Conservation (phyloP, 2,329 filamentous ascomycete species). For the Fusarium irregulare region DNA sequence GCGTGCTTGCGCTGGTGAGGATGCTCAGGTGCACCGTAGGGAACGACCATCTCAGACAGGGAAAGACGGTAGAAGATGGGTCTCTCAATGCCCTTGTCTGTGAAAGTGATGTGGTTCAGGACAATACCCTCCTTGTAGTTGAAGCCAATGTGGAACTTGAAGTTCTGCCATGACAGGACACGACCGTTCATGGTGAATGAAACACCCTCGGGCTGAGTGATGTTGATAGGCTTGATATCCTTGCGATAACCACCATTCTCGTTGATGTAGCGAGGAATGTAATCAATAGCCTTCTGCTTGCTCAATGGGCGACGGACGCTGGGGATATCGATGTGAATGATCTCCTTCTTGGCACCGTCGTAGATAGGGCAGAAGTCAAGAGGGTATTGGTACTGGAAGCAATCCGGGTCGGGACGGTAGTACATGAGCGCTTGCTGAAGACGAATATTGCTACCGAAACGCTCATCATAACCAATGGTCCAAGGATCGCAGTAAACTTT, state of each 20-base stretch:
- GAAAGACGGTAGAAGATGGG: conserved; percentile 91
- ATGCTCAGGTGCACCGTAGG: conserved; percentile 83
- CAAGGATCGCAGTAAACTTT: conserved; percentile 97
- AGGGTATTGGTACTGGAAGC: conserved; percentile 90
- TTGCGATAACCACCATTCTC: conserved; percentile 79
- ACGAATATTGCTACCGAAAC: conserved; percentile 81
- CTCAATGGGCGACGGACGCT: conserved; percentile 79
- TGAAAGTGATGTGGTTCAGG: conserved; percentile 89
- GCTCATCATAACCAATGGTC: conserved; percentile 95
- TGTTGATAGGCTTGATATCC: conserved; percentile 86
- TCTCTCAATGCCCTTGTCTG: conserved; percentile 81
- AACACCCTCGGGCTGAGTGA: conserved; percentile 88
- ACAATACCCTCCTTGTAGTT: conserved; percentile 95
- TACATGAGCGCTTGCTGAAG: conserved; percentile 97
- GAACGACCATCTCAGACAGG: conserved; percentile 93
- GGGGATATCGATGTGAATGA: conserved; percentile 87
- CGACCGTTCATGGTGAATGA: conserved; percentile 81
- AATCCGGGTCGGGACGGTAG: conserved; percentile 85
- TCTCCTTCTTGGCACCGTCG: conserved; percentile 80
- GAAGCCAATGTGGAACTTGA: conserved; percentile 92
- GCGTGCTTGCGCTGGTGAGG: conserved; percentile 86
- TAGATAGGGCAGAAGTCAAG: conserved; percentile 95
- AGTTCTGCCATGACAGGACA: conserved; percentile 89
- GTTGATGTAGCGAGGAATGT: conserved; percentile 79
- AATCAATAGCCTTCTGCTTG: conserved; percentile 79